These are phyloP conservation scores for Komagataella phaffii DNA, from an alignment of 805 yeast species.

Conservation along the genomic window DNA sequence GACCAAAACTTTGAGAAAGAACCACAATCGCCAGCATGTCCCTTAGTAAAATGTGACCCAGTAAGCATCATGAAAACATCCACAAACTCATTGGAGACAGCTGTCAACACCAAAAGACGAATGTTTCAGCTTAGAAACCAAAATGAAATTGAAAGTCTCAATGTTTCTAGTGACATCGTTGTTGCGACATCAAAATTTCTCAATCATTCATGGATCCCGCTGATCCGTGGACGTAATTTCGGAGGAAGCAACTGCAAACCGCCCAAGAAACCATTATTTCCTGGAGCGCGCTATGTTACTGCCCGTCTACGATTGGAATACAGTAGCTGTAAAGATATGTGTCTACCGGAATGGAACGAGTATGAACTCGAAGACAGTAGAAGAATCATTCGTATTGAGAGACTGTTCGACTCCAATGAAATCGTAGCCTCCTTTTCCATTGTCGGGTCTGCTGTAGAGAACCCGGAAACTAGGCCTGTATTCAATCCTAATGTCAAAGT, in stretches of 20 bases:
- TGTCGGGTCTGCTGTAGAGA: constrained; percentile 35
- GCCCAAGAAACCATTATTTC: constrained; percentile 20
- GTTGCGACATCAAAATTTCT: too few species aligned
- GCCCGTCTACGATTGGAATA: constrained; percentile 31
- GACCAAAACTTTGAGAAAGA: too few species aligned
- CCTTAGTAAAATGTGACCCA: too few species aligned
- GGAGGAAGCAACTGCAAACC: constrained; percentile 47
- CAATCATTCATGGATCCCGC: constrained; percentile 16
- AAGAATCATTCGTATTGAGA: constrained; percentile 44
- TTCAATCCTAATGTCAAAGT: constrained; percentile 28
- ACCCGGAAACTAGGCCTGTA: constrained; percentile 26
- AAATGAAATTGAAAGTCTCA: too few species aligned
- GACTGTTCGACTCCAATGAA: constrained; percentile 33
- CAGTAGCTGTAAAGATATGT: constrained; percentile 32
- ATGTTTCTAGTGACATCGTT: too few species aligned
- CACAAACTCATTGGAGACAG: too few species aligned
- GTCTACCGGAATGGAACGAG: constrained; percentile 35
- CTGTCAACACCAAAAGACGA: too few species aligned
- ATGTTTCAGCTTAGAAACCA: too few species aligned
- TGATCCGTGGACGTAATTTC: constrained; percentile 42
- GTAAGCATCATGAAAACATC: too few species aligned
- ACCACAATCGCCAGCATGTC: too few species aligned
- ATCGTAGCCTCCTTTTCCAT: constrained; percentile 35
- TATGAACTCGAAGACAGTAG: constrained; percentile 35
- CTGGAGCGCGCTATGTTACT: constrained; percentile 21